Percentiles rank a stretch among this genome's conserved stretches.
Evolutionary conservation across 1,284 basidiomycete species (phyloP).

Genomic region (Irpex lacteus): DNA sequence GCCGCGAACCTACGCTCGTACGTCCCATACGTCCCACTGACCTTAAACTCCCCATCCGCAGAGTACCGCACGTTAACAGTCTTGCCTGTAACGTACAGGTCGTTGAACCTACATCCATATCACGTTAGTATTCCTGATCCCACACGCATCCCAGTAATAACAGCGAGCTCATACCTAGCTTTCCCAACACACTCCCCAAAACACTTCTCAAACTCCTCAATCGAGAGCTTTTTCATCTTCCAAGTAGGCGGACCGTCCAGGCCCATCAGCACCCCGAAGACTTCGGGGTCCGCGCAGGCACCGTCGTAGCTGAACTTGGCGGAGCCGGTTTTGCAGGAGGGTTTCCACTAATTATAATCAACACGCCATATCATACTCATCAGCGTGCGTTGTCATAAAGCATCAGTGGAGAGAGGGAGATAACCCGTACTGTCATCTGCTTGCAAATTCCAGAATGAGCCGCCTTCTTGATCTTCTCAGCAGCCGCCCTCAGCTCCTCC

Average conservation of each 20-base stretch:
- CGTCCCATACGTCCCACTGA: background rate
- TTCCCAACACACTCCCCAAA: constrained; percentile 29
- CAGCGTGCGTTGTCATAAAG: no score
- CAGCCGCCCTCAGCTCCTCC: constrained; percentile 41
- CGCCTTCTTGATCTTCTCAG: constrained; percentile 44
- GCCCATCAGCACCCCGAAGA: constrained; percentile 48
- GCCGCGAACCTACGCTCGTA: background rate
- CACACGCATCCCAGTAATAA: no score
- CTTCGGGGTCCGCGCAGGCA: constrained; percentile 47
- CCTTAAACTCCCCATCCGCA: background rate
- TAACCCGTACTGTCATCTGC: constrained; percentile 43
- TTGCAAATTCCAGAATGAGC: constrained; percentile 52
- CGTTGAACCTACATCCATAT: background rate
- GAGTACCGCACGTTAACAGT: background rate
- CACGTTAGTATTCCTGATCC: no score
- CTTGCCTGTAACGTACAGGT: background rate
- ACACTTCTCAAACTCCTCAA: constrained; percentile 39
- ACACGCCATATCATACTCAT: no score
- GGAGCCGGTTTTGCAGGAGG: constrained; percentile 42
- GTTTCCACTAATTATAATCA: no score
- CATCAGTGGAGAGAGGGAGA: no score
- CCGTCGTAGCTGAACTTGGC: constrained; percentile 56
- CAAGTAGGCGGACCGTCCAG: constrained; percentile 46
- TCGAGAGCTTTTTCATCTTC: constrained; percentile 51
- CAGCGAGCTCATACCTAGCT: no score